Evolutionary conservation across 1,284 basidiomycete genomes (phyloP).

Genomic region (Moniliophthora roreri): DNA sequence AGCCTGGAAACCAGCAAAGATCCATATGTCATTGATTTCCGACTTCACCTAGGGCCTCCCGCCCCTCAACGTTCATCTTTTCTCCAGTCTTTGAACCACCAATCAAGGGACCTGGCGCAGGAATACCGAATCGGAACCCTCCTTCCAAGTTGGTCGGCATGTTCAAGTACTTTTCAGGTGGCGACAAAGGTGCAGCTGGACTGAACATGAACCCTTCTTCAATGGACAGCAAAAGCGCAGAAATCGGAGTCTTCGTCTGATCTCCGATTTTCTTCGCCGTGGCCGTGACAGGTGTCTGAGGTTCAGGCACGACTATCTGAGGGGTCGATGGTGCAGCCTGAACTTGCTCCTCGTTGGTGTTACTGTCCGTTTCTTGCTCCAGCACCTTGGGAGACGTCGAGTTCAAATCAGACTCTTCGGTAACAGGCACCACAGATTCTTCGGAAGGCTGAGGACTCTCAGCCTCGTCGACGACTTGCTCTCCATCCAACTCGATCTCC

Average conservation of each 20-base stretch:
- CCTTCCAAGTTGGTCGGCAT: neutral
- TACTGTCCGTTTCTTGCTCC: neutral
- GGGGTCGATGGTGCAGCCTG: neutral
- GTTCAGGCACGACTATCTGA: neutral
- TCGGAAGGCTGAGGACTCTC: too few species aligned
- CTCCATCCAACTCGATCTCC: too few species aligned
- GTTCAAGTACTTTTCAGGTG: constrained; percentile 47
- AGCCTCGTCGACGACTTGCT: too few species aligned
- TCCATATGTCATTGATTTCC: too few species aligned
- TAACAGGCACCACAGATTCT: too few species aligned
- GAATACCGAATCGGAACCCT: constrained; percentile 2
- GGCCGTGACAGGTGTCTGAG: neutral
- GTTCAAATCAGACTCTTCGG: too few species aligned
- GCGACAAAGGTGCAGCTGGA: constrained; percentile 58
- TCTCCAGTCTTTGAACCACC: too few species aligned
- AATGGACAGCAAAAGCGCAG: constrained; percentile 64
- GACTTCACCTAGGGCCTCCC: too few species aligned
- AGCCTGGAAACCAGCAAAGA: too few species aligned
- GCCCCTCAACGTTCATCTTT: too few species aligned
- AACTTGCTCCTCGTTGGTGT: neutral
- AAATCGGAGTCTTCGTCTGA: constrained; percentile 60
- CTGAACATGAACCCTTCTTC: constrained; percentile 68
- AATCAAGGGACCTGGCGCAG: neutral
- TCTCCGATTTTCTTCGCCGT: neutral
- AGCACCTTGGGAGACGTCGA: neutral